phyloP scores from a whole-genome alignment of 805 yeast genomes.

The Teunomyces tritomae region DNA sequence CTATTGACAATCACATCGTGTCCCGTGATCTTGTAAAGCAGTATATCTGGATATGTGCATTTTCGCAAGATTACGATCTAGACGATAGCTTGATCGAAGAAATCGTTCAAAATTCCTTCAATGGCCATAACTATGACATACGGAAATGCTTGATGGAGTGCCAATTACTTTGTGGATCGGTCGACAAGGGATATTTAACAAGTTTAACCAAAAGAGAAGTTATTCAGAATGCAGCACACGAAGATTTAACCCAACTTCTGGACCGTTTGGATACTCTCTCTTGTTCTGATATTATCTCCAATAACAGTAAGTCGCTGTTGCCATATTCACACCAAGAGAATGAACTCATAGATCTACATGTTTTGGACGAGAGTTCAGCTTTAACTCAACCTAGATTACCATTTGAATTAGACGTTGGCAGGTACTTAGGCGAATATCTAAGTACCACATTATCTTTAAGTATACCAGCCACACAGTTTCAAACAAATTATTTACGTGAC shows the following conservation, averaged over 20 bases:
- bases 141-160: conserved; percentile 45
- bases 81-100: conserved; percentile 24
- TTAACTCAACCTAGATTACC: conserved; percentile 29
- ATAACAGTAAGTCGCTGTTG: conserved; percentile 24
- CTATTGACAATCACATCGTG: conserved; percentile 21
- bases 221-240: not conserved
- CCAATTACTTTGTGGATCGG: conserved; percentile 37
- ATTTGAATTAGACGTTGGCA: conserved; percentile 38
- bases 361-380: conserved; percentile 30
- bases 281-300: conserved; percentile 25
- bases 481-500: conserved; percentile 5
- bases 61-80: conserved; percentile 34
- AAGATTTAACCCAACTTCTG: conserved; percentile 7
- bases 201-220: not conserved
- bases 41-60: conserved; percentile 43
- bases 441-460: not conserved
- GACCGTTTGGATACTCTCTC: conserved; percentile 24
- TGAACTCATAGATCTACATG: conserved; percentile 33
- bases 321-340: conserved; percentile 27
- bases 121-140: conserved; percentile 37
- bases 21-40: conserved; percentile 17
- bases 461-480: not conserved
- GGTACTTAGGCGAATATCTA: conserved; percentile 8
- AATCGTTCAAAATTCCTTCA: conserved; percentile 20
- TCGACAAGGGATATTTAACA: not conserved